Evolutionary conservation across 805 yeast genomes (phyloP).

Genomic region (Wickerhamiella sorbophila): DNA sequence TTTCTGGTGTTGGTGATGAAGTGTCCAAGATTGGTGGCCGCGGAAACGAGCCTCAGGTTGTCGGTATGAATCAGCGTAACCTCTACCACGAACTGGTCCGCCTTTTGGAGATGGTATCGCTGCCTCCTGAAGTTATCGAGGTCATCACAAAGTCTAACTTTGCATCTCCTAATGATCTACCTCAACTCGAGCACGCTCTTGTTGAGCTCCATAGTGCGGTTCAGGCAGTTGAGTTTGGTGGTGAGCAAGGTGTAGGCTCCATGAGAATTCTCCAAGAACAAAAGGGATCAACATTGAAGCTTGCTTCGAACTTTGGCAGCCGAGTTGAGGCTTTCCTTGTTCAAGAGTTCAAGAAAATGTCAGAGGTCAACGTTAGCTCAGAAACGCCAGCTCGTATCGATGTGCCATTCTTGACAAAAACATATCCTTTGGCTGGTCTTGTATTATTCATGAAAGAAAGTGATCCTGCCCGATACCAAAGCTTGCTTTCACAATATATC

Average conservation of each 20-base stretch:
- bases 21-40: constrained; percentile 57
- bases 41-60: constrained; percentile 71
- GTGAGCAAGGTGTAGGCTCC: constrained; percentile 24
- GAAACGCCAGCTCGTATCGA: constrained; percentile 13
- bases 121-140: constrained; percentile 41
- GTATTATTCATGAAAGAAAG: constrained; percentile 46
- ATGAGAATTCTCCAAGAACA: constrained; percentile 65
- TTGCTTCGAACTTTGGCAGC: constrained; percentile 36
- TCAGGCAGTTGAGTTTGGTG: constrained; percentile 33
- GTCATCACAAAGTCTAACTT: constrained; percentile 36
- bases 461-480: constrained; percentile 34
- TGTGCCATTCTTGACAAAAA: constrained; percentile 11
- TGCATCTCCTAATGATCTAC: constrained; percentile 33
- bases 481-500: constrained; percentile 32
- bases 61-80: constrained; percentile 65
- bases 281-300: constrained; percentile 42
- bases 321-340: constrained; percentile 34
- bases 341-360: constrained; percentile 26
- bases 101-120: constrained; percentile 55
- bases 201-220: constrained; percentile 49
- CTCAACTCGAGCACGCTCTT: constrained; percentile 39
- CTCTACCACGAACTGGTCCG: constrained; percentile 55
- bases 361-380: not conserved
- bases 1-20: constrained; percentile 51
- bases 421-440: constrained; percentile 33